Evolutionary conservation across 2,329 filamentous ascomycete genomes (phyloP), one percentile per base, ranked within the genome.

Genomic region (Lecanicillium sp.): DNA sequence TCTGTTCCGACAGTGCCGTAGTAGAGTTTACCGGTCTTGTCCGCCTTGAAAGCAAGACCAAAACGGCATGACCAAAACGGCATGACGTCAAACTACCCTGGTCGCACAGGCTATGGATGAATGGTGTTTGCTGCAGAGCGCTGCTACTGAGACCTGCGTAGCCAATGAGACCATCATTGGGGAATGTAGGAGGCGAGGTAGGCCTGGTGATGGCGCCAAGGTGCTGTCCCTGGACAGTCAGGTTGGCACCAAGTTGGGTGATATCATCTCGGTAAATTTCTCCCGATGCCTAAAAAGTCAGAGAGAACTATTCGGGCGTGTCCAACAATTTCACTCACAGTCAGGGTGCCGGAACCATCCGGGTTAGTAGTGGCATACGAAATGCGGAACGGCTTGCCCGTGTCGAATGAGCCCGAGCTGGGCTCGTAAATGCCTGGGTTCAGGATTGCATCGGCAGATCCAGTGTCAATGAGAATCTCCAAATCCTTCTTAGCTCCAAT

Each of bases 51-150:
- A 11, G 48, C 43, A 14, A 49, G 39, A 9, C 48, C 48, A 31
- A 49, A 47, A 27, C 47, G 47, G 47, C 43, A 14, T 47, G 39
- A 9, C 47, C 48, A 31, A 49, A 47, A 27, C 48, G 48, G 39
- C 48, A 50, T 5, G 43, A 36, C 29, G 45, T 41, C 17, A 50
- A 39, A 11, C 39, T 12, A 4, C 39, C 25, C 15, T 44, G 29
- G 32, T 42, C 37, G 41, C 48, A 50, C 33, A 50, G 43, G 33
- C 36, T 43, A 31, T 40, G 22, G 32, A 50, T 33, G 30, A 49
- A 50, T 8, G 48, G 42, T 1, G 42, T 31, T 11, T 33, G 18
- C 9, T 17, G 17, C 15, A 47, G 44, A 7, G 43, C 31, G 15
- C 36, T 41, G 27, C 38, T 29, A 15, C 30, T 17, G 17, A 19